Evolutionary conservation across 129 eudicot genomes (phyloP).

Genomic region (Oenanthe sinensis): DNA sequence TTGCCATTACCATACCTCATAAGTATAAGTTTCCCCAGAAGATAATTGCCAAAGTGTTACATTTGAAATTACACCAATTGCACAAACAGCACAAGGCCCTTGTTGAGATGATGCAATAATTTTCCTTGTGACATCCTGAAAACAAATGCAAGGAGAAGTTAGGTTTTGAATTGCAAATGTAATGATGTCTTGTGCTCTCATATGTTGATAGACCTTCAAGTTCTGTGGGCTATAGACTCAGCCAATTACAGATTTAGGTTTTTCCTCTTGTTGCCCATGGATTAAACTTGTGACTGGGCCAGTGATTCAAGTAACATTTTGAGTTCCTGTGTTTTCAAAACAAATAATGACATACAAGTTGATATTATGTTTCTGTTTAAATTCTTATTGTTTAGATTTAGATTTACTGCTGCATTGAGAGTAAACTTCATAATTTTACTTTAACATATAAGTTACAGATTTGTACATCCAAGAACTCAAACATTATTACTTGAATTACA

Average conservation of each 20-base stretch:
- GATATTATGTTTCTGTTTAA: background rate
- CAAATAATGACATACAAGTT: no score
- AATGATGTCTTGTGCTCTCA: background rate
- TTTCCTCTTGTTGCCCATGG: background rate
- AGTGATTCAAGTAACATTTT: background rate
- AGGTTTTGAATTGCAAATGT: background rate
- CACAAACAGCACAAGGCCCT: conserved; percentile 82
- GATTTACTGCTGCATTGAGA: background rate
- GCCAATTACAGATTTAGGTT: background rate
- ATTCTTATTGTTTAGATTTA: background rate
- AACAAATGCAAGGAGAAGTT: background rate
- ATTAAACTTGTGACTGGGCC: background rate
- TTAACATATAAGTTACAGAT: background rate
- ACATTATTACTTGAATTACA: background rate
- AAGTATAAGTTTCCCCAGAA: conserved; percentile 23
- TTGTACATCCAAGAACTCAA: background rate
- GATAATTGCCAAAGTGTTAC: conserved; percentile 53
- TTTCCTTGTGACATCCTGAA: conserved; percentile 62
- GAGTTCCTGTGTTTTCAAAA: background rate
- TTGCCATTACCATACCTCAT: conserved; percentile 44
- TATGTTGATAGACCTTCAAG: background rate
- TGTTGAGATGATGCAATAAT: conserved; percentile 51
- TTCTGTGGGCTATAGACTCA: background rate
- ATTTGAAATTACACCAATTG: conserved; percentile 55
- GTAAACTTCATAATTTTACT: background rate